Evolutionary conservation across 2,329 filamentous ascomycete species (phyloP).

Genomic region (Biscogniauxia marginata): DNA sequence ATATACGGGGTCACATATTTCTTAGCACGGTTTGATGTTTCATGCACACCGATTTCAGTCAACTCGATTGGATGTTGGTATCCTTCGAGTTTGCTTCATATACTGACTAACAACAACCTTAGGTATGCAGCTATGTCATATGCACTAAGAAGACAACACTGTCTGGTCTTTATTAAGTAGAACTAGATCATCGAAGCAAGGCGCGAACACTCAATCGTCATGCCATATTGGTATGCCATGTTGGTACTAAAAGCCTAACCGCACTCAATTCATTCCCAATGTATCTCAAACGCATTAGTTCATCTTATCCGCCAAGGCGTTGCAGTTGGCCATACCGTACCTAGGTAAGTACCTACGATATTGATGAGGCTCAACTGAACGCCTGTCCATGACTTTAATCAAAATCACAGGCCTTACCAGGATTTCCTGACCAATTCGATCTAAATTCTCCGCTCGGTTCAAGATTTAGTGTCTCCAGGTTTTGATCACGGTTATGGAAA

Average conservation of each 20-base stretch:
- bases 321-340: neutral
- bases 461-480: neutral
- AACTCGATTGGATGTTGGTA: neutral
- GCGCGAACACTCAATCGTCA: neutral
- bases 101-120: neutral
- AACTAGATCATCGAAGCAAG: no score
- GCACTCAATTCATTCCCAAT: neutral
- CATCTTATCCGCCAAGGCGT: neutral
- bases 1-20: neutral
- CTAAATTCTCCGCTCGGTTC: neutral
- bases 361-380: neutral
- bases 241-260: neutral
- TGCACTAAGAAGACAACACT: neutral
- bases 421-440: neutral
- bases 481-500: neutral
- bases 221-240: neutral
- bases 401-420: neutral
- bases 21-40: neutral
- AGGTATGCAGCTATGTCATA: no score
- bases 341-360: neutral
- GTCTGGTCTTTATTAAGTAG: neutral
- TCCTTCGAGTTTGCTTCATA: neutral
- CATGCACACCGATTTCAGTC: neutral
- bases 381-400: neutral
- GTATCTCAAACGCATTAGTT: neutral